These are phyloP conservation scores for Pinus taeda DNA, from an alignment of 75 land plant species.

Conservation along the genomic window DNA sequence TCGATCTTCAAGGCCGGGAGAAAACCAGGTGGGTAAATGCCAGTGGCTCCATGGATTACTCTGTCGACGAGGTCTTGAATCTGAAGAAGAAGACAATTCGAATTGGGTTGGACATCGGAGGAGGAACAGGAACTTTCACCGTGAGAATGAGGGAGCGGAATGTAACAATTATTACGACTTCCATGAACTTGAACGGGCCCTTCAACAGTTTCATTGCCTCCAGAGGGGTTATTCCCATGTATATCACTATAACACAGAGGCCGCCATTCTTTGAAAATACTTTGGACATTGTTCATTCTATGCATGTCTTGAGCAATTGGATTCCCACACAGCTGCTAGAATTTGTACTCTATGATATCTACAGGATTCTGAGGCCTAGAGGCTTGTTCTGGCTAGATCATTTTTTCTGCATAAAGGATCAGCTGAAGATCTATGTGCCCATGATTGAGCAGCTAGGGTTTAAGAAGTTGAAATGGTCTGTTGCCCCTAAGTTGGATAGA, in stretches of 20 bases:
- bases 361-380: slow-evolving; percentile 68
- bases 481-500: slow-evolving; percentile 54
- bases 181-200: slow-evolving; percentile 73
- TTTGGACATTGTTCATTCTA: slow-evolving; percentile 66
- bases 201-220: slow-evolving; percentile 70
- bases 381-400: slow-evolving; percentile 68
- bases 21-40: slow-evolving; percentile 39
- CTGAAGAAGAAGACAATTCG: slow-evolving; percentile 30
- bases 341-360: slow-evolving; percentile 58
- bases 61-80: slow-evolving; percentile 42
- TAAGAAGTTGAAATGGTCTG: slow-evolving; percentile 47
- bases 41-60: slow-evolving; percentile 27
- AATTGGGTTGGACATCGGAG: slow-evolving; percentile 69
- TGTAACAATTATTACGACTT: slow-evolving; percentile 54
- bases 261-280: slow-evolving; percentile 75
- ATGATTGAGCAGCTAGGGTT: slow-evolving; percentile 49
- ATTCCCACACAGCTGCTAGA: slow-evolving; percentile 50
- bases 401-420: slow-evolving; percentile 50
- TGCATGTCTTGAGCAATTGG: slow-evolving; percentile 68
- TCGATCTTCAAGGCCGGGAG: slow-evolving; percentile 60
- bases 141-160: slow-evolving; percentile 64
- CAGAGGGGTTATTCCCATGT: slow-evolving; percentile 56
- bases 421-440: slow-evolving; percentile 51
- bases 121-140: slow-evolving; percentile 66
- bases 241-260: slow-evolving; percentile 52